phyloP scores from a whole-genome alignment of 768 basidiomycete species.

The Suillus bovinus region DNA sequence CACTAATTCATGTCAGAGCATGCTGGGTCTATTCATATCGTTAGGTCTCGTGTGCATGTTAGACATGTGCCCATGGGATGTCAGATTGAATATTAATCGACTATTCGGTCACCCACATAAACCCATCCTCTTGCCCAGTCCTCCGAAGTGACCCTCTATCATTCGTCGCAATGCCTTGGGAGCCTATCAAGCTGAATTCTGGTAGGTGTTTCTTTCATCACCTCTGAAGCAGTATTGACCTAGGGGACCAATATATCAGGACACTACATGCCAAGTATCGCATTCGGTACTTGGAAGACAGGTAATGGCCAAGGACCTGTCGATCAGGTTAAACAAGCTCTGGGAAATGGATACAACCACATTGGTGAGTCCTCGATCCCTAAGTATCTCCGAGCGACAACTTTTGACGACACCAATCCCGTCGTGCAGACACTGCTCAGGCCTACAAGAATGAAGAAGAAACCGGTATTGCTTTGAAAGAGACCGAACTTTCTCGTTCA shows the following conservation, averaged over 20 bases:
- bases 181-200: background rate
- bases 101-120: background rate
- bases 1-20: background rate
- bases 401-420: background rate
- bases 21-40: background rate
- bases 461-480: constrained; percentile 36
- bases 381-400: background rate
- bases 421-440: constrained; percentile 56
- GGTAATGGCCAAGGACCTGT: constrained; percentile 49
- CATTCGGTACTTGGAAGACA: constrained; percentile 5
- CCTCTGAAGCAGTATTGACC: background rate
- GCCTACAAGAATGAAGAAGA: constrained; percentile 59
- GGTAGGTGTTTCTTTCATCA: background rate
- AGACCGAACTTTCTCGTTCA: constrained; percentile 54
- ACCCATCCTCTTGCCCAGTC: background rate
- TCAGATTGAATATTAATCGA: background rate
- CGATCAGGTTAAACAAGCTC: constrained; percentile 60
- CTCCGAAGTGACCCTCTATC: background rate
- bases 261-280: background rate
- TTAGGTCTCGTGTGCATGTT: background rate
- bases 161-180: background rate
- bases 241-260: background rate
- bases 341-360: constrained; percentile 62
- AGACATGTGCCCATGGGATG: background rate
- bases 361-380: constrained; percentile 42